Evolutionary conservation across 345 rosid species (phyloP), one percentile per base, ranked within the genome.

Genomic region (Passiflora organensis): DNA sequence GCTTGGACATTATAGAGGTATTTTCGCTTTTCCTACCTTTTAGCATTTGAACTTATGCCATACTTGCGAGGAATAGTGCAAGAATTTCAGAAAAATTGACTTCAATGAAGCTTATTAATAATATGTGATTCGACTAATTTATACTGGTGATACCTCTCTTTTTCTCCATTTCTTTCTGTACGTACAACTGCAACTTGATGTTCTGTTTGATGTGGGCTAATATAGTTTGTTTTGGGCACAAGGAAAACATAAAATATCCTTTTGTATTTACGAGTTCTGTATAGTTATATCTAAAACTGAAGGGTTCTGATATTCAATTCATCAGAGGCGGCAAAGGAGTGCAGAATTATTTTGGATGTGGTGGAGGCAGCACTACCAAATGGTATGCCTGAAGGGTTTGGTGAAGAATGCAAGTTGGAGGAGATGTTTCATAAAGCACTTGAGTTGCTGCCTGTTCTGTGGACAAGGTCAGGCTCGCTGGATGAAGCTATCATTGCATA

Each of bases 311-410:
- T 69, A 20, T 25, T 54, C 72, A 58, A 52, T 70, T 70, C 48
- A 66, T 52, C 76, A 93, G 99, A 85, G 72, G 97, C 96, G 75
- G 99, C 93, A 19, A 82, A 78, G 74, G 96, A 89, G 74, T 89
- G 99, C 76, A 76, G 78, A 54, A 60, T 78, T 50, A 85, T 89
- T 23, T 47, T 89, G 65, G 90, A 85, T 36, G 66, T 76, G 19
- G 80, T 85, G 64, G 99, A 87, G 69, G 69, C 88, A 51, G 89
- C 89, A 17, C 63, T 85, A 25, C 95, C 95, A 10, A 72, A 65
- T 59, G 95, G 97, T 34, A 79, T 85, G 78, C 80, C 77, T 21
- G 69, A 72, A 38, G 76, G 77, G 39, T 64, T 76, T 55, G 76
- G 60, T 49, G 88, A 82, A 50, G 84, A 80, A 50, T 77, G 80